A percentile compares a stretch with the other conserved stretches of the same genome.
Conservation (phyloP, 306 rosid genomes). For the Cajanus cajan region DNA sequence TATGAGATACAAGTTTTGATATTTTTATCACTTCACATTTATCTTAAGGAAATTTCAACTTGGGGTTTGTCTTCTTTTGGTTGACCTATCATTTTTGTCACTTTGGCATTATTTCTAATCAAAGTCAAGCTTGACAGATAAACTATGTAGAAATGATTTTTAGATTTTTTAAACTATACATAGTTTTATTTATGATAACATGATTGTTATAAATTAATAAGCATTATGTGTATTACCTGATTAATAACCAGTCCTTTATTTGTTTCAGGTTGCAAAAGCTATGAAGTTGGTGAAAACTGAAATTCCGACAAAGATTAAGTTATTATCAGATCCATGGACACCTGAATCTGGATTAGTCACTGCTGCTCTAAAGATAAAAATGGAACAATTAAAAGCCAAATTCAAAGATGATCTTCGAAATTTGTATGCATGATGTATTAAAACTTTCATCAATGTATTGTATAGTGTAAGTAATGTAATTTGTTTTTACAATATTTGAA, state of each 20-base stretch:
- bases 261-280: conserved; percentile 62
- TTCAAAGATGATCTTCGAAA: conserved; percentile 65
- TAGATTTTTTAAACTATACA: background rate
- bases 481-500: background rate
- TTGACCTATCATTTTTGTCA: background rate
- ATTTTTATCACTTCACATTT: background rate
- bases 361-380: conserved; percentile 82
- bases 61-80: background rate
- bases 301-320: conserved; percentile 65
- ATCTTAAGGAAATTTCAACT: background rate
- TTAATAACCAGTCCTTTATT: background rate
- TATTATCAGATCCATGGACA: conserved; percentile 77
- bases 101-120: no score
- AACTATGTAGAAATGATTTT: background rate
- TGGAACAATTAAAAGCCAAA: conserved; percentile 74
- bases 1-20: no score
- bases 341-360: conserved; percentile 91
- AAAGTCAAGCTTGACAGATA: background rate
- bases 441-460: background rate
- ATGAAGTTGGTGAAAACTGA: conserved; percentile 68
- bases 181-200: background rate
- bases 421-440: conserved; percentile 48
- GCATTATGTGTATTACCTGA: background rate
- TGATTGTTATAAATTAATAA: background rate
- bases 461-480: background rate